Base-by-base conservation (phyloP, 2,329 filamentous ascomycete species). In the Penicillium griseofulvum region DNA sequence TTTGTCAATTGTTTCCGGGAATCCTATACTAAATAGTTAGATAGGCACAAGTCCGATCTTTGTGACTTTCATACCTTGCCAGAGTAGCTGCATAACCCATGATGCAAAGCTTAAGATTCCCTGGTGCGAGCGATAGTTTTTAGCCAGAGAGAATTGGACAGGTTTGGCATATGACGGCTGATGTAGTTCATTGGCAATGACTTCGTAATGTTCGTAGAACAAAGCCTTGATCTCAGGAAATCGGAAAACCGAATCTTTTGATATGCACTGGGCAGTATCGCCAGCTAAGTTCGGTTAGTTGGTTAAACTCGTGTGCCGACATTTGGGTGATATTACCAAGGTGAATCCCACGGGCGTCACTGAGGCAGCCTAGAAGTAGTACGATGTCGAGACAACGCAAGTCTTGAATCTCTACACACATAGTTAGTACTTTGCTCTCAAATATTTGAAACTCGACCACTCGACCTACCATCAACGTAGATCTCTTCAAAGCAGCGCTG, bases 211-310 rank as follows among this genome's bases (percentile, higher is more conserved):
- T 11, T 68, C 54, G 34, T 62, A 67, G 29, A 73, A 69, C 11
- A 69, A 41, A 5, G 57, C 60, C 52, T 71, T 72, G 8, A 71
- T 50, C 41, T 72, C 70, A 8, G 64, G 57, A 36, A 73, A 72
- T 0, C 70, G 60, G 34, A 72, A 72, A 2, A 62, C 68, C 1
- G 69, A 69, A 43, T 73, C 70, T 33, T 68, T 66, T 1, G 69
- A 71, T 28, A 73, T 71, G 16, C 65, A 68, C 54, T 73, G 70
- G 0, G 70, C 70, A 2, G 69, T 72, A 49, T 73, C 70, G 1
- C 70, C 70, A 24, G 68, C 59, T 62, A 36, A 16, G n/a, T 6
- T 12, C 8, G n/a, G 17, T 52, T 29, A 52, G 26, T 31, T 12
- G 11, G 17, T 34, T 24, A n/a, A 8, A 4, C 12, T 26, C 8